These are phyloP conservation scores for Aureobasidium lini DNA, from an alignment of 2,329 filamentous ascomycete species.

Conservation along the genomic window DNA sequence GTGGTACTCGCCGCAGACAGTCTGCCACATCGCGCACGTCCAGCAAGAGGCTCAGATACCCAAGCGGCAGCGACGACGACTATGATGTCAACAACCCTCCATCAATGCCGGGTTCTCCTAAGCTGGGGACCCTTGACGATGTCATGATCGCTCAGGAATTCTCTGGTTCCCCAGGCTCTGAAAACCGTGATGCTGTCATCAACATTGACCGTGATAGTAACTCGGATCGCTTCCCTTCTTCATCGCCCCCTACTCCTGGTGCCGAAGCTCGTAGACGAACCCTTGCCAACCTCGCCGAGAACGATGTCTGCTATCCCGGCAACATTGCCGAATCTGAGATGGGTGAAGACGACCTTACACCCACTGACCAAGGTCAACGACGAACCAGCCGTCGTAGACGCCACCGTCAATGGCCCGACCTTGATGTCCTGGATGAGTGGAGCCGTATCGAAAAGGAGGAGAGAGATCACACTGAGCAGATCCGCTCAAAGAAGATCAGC, in stretches of 20 bases:
- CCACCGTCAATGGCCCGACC: slow-evolving; percentile 71
- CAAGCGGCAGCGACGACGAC: slow-evolving; percentile 26
- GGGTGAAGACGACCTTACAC: slow-evolving; percentile 61
- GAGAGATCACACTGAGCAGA: slow-evolving; percentile 61
- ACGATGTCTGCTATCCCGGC: slow-evolving; percentile 87
- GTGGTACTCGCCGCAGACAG: slow-evolving; percentile 15
- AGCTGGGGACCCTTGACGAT: slow-evolving; percentile 50
- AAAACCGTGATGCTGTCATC: slow-evolving; percentile 42
- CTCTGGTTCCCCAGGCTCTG: slow-evolving; percentile 25
- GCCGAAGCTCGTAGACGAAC: slow-evolving; percentile 47
- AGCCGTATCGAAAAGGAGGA: slow-evolving; percentile 83
- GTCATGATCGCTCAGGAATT: slow-evolving; percentile 64
- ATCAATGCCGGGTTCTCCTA: slow-evolving; percentile 53
- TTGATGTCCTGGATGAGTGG: slow-evolving; percentile 81
- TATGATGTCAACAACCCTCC: slow-evolving; percentile 61
- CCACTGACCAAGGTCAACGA: slow-evolving; percentile 27
- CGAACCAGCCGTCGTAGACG: slow-evolving; percentile 48
- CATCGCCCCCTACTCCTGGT: slow-evolving; percentile 33
- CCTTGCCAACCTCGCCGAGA: slow-evolving; percentile 59
- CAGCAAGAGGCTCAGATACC: slow-evolving; percentile 18
- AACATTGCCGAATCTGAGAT: slow-evolving; percentile 66
- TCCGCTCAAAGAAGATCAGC: slow-evolving; percentile 82
- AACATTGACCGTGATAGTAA: slow-evolving; percentile 38
- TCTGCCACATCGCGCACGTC: slow-evolving; percentile 19
- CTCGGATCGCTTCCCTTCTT: slow-evolving; percentile 25